Base-by-base conservation (phyloP, 805 yeast species). In the Lachancea sp. region DNA sequence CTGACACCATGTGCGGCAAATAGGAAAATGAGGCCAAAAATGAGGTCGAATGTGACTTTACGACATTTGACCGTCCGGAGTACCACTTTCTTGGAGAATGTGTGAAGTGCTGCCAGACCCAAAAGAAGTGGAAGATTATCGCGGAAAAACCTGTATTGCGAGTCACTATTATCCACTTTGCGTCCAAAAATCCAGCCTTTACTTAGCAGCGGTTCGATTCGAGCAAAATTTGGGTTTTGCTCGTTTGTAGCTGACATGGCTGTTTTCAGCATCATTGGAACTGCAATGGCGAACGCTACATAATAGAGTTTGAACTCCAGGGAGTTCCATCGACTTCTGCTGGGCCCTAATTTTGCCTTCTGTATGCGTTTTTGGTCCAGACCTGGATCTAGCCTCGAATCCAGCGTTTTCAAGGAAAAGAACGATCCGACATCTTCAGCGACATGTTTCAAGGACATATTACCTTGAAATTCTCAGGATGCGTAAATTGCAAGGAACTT, bases 121-220 rank as follows among this genome's bases (percentile, higher is more conserved):
- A 70, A 58, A 40, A 93, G 67, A 40, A 84, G 60, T 11, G 78
- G 75, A 51, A 91, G 71, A 59, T 89, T 89, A 59, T 85, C 82
- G 55, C 99, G 75, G 60, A 93, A 88, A 57, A 89, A 87, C 20
- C 86, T 66, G 59, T 91, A 93, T 63, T 93, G 99, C 27, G 73
- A 71, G 61, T 93, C 99, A 4, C 95, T 84, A 60, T 91, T 90
- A 63, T 93, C 99, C 35, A 88, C 95, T 63, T 82, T 84, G 20
- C 96, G 68, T 8, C 95, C 96, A 59, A 83, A 78, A 54, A 89
- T 67, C 98, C 98, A 91, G 3, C 99, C 98, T 5, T 78, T 71
- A 25, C 82, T 72, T 42, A 91, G 69, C 32, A 82, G 67, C 41
- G 77, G 74, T 52, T 75, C 74, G 58, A 75, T 88, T 41, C 69